phyloP scores from a whole-genome alignment of 2,329 filamentous ascomycete species.

The Cylindrodendrum hubeiense region DNA sequence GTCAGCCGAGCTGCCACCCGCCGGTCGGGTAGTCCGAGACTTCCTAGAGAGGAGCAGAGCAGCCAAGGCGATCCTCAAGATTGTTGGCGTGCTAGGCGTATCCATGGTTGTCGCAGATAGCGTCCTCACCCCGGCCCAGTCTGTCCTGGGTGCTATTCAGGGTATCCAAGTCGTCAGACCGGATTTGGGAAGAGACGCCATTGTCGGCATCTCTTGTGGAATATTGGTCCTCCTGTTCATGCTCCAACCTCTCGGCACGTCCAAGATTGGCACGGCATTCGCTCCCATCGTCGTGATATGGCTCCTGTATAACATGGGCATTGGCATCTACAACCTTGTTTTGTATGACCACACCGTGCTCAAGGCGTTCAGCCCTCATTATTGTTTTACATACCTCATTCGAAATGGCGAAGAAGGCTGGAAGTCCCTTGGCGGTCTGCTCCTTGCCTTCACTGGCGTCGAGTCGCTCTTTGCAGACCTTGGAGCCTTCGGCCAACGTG shows the following conservation, averaged over 20 bases:
- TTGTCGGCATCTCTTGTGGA: slow-evolving; percentile 73
- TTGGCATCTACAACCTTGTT: slow-evolving; percentile 73
- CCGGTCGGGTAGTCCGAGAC: slow-evolving; percentile 65
- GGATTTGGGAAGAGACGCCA: slow-evolving; percentile 65
- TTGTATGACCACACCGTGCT: slow-evolving; percentile 66
- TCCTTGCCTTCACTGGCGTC: slow-evolving; percentile 83
- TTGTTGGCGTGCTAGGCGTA: slow-evolving; percentile 74
- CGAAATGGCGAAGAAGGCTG: slow-evolving; percentile 72
- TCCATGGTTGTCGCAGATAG: slow-evolving; percentile 77
- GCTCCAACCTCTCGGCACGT: slow-evolving; percentile 74
- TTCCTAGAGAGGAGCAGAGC: slow-evolving; percentile 68
- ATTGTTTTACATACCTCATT: slow-evolving; percentile 70
- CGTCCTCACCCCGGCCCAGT: slow-evolving; percentile 77
- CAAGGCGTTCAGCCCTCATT: slow-evolving; percentile 69
- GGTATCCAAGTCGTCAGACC: slow-evolving; percentile 70
- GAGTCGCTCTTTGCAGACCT: slow-evolving; percentile 84
- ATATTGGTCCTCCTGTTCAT: slow-evolving; percentile 74
- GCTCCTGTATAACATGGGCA: slow-evolving; percentile 72
- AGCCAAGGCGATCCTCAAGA: slow-evolving; percentile 67
- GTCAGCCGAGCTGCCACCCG: slow-evolving; percentile 63
- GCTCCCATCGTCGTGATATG: slow-evolving; percentile 77
- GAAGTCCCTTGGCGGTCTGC: slow-evolving; percentile 75
- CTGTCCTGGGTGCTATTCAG: slow-evolving; percentile 77
- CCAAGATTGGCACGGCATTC: slow-evolving; percentile 70
- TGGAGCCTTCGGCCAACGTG: slow-evolving; percentile 77